Base-by-base conservation (phyloP, 1,139 yeast genomes). In the Protomyces pachydermus region DNA sequence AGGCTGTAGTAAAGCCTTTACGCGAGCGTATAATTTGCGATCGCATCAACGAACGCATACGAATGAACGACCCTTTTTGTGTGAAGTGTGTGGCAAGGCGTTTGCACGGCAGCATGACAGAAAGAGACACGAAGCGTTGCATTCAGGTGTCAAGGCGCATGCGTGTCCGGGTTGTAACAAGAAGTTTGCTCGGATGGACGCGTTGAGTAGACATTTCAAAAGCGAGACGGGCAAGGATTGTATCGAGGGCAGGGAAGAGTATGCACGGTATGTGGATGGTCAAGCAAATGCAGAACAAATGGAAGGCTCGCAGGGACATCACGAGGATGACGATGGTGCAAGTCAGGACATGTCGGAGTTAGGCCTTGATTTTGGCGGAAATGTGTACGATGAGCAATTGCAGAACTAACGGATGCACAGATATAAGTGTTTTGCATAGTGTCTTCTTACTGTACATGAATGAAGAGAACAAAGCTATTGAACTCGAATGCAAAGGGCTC, bases 91-190 rank as follows among this genome's bases (percentile, higher is more conserved):
- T 76, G 95, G 95, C 8, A 90, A 91, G 75, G 93, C 97, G 2
- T 93, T 93, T 81, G 97, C 98, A 0, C 79, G 98, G 66, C 97
- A 91, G 72, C 98, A 93, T 72, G 98, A 93, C 75, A 79, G 96
- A 52, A 91, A 90, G 73, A 81, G 98, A 53, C 98, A 93, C 73
- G 97, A 91, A 73, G 96, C 90, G 67, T 79, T 93, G 66, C 98
- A 93, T 74, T 81, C 91, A 6, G 98, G 98, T 2, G 93, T 88
- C 74, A 91, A 90, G 78, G 83, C 87, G 72, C 93, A 83, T 73
- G 90, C 86, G 68, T 93, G 98, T 75, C 93, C 96, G 88, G 98
- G 98, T 0, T 93, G 98, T 76, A 95, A 95, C 1, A 84, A 93
- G 71, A 83, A 86, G 71, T 93, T 93, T 79, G 98, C 98, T 1